Percentiles rank a stretch among this genome's conserved stretches.
Conservation (phyloP, 352 stramenopile genomes). For the Pythium biforme region DNA sequence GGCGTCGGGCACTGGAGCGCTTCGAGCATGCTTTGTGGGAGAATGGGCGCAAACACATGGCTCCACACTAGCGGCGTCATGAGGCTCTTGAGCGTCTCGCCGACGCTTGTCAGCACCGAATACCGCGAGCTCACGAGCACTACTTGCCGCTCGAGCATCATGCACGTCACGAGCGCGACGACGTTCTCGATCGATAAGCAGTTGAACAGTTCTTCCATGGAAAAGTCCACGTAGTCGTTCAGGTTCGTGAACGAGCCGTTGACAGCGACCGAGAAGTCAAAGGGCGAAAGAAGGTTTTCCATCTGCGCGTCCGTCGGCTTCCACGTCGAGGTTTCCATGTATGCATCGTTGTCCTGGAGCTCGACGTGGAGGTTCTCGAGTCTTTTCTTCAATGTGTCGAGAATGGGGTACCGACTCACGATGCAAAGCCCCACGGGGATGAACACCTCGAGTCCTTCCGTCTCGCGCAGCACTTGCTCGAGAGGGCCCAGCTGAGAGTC, state of each 20-base stretch:
- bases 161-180: slow-evolving; percentile 60
- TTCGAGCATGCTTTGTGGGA: slow-evolving; percentile 80
- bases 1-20: slow-evolving; percentile 83
- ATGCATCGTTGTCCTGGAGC: slow-evolving; percentile 54
- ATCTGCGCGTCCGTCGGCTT: slow-evolving; percentile 55
- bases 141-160: slow-evolving; percentile 77
- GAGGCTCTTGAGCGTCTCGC: slow-evolving; percentile 76
- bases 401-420: slow-evolving; percentile 77
- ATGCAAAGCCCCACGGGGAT: slow-evolving; percentile 76
- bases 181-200: slow-evolving; percentile 76
- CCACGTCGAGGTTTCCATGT: slow-evolving; percentile 58
- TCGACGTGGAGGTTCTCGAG: slow-evolving; percentile 60
- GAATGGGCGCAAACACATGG: slow-evolving; percentile 82
- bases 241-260: slow-evolving; percentile 46
- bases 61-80: slow-evolving; percentile 81
- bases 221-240: slow-evolving; percentile 71
- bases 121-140: slow-evolving; percentile 78
- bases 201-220: slow-evolving; percentile 80
- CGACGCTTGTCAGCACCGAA: slow-evolving; percentile 76
- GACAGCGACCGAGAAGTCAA: slow-evolving; percentile 51
- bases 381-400: slow-evolving; percentile 75
- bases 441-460: slow-evolving; percentile 79
- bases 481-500: slow-evolving; percentile 65
- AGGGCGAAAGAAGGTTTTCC: slow-evolving; percentile 57
- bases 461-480: slow-evolving; percentile 76